Evolutionary conservation across 208 protist genomes (phyloP).

Genomic region (Trichomonas gallinae): DNA sequence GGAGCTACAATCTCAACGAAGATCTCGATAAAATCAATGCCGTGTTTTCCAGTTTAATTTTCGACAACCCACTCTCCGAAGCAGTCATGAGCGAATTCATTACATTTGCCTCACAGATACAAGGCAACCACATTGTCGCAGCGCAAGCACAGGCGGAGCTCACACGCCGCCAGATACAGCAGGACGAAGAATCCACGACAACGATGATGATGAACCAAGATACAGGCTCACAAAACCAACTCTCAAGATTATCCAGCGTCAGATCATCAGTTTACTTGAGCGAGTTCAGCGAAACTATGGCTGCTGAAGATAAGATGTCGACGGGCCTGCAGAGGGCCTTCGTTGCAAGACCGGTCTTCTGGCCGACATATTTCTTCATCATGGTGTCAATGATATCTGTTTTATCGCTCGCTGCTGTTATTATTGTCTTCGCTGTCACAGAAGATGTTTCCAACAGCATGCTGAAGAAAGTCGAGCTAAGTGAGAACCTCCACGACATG

Average conservation of each 20-base stretch:
- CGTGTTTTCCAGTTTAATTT: background rate
- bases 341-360: background rate
- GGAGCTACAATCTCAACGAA: background rate
- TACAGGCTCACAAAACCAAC: background rate
- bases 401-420: background rate
- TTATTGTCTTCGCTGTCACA: background rate
- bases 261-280: background rate
- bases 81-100: background rate
- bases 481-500: background rate
- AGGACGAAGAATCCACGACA: background rate
- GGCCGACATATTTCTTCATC: background rate
- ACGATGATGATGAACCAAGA: background rate
- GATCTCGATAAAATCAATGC: background rate
- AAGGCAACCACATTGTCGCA: background rate
- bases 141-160: background rate
- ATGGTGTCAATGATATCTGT: background rate
- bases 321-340: background rate
- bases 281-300: background rate
- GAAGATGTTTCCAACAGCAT: background rate
- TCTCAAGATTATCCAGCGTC: background rate
- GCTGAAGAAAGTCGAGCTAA: background rate
- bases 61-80: background rate
- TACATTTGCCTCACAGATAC: background rate
- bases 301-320: background rate
- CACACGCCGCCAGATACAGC: background rate